phyloP scores from a whole-genome alignment of 192 early-diverging fungal species.

The Radiomyces spectabilis region DNA sequence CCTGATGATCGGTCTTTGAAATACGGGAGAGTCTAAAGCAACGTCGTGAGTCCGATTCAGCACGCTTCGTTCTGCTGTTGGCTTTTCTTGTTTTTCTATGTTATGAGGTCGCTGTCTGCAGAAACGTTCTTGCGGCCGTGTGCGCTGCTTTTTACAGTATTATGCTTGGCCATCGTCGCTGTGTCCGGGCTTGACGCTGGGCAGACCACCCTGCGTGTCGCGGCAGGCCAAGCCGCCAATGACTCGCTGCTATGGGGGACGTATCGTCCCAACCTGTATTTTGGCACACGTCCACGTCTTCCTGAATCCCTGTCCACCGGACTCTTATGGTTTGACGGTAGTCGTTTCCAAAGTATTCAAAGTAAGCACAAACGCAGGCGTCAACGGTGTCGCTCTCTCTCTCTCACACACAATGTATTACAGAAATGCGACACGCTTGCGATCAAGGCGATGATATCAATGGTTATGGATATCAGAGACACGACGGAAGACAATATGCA shows the following conservation, averaged over 20 bases:
- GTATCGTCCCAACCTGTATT: constrained; percentile 89
- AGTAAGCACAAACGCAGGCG: constrained; percentile 15
- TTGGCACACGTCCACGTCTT: constrained; percentile 78
- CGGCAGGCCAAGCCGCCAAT: constrained; percentile 7
- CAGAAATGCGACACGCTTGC: constrained; percentile 85
- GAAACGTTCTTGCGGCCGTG: no score
- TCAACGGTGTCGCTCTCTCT: no score
- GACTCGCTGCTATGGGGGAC: constrained; percentile 76
- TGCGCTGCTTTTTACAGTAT: no score
- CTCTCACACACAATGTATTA: no score
- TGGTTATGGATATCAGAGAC: constrained; percentile 81
- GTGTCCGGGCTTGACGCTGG: background rate
- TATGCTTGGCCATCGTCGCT: background rate
- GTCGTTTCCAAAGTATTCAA: constrained; percentile 45
- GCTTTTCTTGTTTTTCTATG: no score
- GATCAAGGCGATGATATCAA: constrained; percentile 76
- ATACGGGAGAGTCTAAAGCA: no score
- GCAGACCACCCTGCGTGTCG: no score
- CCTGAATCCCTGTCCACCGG: constrained; percentile 78
- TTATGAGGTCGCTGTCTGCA: no score
- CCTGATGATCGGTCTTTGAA: no score
- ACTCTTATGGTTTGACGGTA: constrained; percentile 87
- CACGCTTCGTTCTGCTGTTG: no score
- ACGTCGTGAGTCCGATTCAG: no score
- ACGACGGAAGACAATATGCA: constrained; percentile 79